A percentile compares a stretch with the other conserved stretches of the same genome.
phyloP scores from a whole-genome alignment of 139 green algal species.

The Desmodesmus armatus region DNA sequence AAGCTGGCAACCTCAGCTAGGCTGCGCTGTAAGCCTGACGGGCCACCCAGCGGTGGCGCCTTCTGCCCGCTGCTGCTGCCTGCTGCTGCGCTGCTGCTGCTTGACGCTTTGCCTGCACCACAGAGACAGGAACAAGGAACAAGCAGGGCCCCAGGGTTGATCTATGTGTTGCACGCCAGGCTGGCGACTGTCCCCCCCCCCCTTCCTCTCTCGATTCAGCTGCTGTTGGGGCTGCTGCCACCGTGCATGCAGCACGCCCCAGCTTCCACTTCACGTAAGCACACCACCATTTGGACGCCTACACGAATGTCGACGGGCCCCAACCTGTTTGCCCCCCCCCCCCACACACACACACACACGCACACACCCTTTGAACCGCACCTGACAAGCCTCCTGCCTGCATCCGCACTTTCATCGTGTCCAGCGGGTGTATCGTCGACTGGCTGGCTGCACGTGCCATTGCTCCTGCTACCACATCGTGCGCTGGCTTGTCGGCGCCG shows the following conservation, averaged over 20 bases:
- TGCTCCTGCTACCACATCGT: conserved; percentile 75
- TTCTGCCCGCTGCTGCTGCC: not conserved
- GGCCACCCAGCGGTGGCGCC: no score
- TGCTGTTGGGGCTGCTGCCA: no score
- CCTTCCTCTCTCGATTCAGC: no score
- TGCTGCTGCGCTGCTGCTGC: not conserved
- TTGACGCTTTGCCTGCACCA: not conserved
- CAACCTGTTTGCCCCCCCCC: no score
- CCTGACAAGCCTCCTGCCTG: conserved; percentile 50
- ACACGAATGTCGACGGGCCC: no score
- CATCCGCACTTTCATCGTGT: conserved; percentile 80
- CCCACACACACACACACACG: not conserved
- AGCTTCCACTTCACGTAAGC: no score
- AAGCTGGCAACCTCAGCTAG: conserved; percentile 46
- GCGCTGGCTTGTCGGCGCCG: conserved; percentile 58
- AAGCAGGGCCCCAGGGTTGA: no score
- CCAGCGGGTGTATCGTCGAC: conserved; percentile 77
- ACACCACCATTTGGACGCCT: no score
- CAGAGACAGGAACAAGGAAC: not conserved
- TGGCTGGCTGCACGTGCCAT: conserved; percentile 73
- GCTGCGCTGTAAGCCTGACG: not conserved
- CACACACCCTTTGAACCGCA: not conserved
- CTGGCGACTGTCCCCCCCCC: no score
- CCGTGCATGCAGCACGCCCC: no score
- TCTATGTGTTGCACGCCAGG: no score